phyloP scores from a whole-genome alignment of 176 grass and related monocot species.

The Pontederia paniculata region DNA sequence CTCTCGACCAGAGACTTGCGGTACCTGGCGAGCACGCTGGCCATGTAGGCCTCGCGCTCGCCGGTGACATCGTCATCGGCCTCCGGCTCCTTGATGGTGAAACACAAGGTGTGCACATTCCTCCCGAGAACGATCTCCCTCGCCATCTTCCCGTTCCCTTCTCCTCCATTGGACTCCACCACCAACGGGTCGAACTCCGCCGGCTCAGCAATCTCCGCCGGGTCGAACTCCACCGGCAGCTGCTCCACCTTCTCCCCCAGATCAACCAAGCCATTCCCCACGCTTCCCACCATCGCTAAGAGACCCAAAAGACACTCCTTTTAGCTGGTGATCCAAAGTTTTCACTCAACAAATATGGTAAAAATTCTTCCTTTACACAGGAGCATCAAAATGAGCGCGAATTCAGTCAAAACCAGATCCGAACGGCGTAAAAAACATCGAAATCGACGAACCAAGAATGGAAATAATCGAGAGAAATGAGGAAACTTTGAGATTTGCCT shows the following conservation, averaged over 20 bases:
- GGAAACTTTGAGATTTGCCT: no score
- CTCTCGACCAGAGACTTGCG: conserved; percentile 49
- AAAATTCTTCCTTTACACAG: no score
- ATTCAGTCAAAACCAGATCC: background rate
- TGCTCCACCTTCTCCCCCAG: conserved; percentile 14
- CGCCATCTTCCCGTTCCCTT: conserved; percentile 7
- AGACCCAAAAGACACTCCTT: no score
- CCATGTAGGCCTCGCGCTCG: conserved; percentile 67
- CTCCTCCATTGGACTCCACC: conserved; percentile 6
- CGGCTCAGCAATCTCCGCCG: background rate
- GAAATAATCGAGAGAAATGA: no score
- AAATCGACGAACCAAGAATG: background rate
- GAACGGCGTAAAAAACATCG: background rate
- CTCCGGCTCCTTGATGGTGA: conserved; percentile 63
- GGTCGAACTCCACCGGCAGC: conserved; percentile 8
- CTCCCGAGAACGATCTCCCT: conserved; percentile 62
- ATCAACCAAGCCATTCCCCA: conserved; percentile 40
- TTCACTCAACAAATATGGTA: no score
- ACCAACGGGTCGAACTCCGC: background rate
- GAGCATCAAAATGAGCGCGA: background rate
- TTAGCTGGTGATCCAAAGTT: no score
- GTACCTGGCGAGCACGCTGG: conserved; percentile 73
- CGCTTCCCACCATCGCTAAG: conserved; percentile 47
- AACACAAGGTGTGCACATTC: conserved; percentile 61
- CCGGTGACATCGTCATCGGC: conserved; percentile 75